Evolutionary conservation across 1,284 basidiomycete species (phyloP), one percentile per base, ranked within the genome.

Genomic region (Apiotrichum domesticum): DNA sequence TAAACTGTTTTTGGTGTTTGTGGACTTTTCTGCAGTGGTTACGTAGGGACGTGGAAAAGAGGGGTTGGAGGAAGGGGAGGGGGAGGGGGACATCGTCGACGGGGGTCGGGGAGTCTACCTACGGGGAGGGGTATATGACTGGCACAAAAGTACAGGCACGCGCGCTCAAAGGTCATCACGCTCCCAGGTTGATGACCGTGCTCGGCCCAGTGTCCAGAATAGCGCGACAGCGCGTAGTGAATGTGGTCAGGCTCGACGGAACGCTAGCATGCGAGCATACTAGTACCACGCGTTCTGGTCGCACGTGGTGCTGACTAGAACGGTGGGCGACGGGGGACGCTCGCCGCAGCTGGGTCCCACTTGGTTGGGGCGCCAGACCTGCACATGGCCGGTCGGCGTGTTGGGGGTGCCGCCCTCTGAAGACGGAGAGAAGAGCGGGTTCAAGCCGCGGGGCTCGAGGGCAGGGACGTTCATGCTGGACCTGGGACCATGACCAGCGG

Each of bases 281-380:
- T 37, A 51, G 46, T 48, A 48, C 46, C 33, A 35, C 48, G 41
- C 29, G 46, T 48, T 48, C 35, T 39, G 46, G 15, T 48, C 46
- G 14, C 10, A 48, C 29, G 46, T 46, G 4, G 34, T 35, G 46
- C 46, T 46, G 32, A 46, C 46, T n/a, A 35, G 39, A 6, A 34
- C 39, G 15, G 34, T 29, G 40, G 40, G 37, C 13, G 49, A 35
- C 1, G 41, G 33, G 8, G 41, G 40, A 35, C 41, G 40, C 41
- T 51, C 41, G 35, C 46, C 21, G 33, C 40, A 34, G 39, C 33
- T 21, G 29, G 29, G 3, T 3, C 32, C 49, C 4, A 37, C 49
- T 14, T 41, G 40, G 32, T 43, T 7, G 39, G n/a, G 9, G 40
- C 49, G 49, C 49, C 49, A 51, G 32, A 41, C 6, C 40, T 42